These are phyloP conservation scores for Phytophthora meadii DNA, from an alignment of 352 stramenopile species.

Conservation along the genomic window DNA sequence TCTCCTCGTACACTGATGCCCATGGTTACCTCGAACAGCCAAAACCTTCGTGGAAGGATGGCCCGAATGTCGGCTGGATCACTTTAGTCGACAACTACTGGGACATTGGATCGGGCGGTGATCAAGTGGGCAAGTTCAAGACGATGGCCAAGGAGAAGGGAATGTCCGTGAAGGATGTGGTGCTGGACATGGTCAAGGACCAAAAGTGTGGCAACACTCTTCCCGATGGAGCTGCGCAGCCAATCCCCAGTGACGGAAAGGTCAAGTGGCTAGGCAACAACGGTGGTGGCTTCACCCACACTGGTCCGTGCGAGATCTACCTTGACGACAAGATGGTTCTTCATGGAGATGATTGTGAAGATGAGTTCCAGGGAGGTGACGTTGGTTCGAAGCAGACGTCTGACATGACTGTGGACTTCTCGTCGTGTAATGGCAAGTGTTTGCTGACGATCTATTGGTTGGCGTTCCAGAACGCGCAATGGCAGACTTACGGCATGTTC, in stretches of 20 bases:
- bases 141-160: conserved; percentile 26
- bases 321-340: conserved; percentile 46
- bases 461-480: conserved; percentile 43
- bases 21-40: conserved; percentile 30
- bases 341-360: conserved; percentile 46
- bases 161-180: conserved; percentile 35
- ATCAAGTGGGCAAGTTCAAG: conserved; percentile 28
- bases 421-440: conserved; percentile 46
- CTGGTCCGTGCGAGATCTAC: conserved; percentile 53
- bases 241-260: conserved; percentile 35
- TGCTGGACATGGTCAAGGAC: conserved; percentile 30
- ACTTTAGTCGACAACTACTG: conserved; percentile 31
- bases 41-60: conserved; percentile 8
- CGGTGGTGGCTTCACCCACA: conserved; percentile 37
- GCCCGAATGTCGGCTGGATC: conserved; percentile 15
- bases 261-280: conserved; percentile 35
- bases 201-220: conserved; percentile 38
- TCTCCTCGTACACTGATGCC: conserved; percentile 6
- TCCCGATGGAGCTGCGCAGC: conserved; percentile 18
- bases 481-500: conserved; percentile 15
- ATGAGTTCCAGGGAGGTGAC: conserved; percentile 33
- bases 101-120: conserved; percentile 29
- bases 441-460: conserved; percentile 58
- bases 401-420: conserved; percentile 45
- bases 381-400: conserved; percentile 26